These are phyloP conservation scores for Capsicum pubescens DNA, from an alignment of 257 asterid species.

Conservation along the genomic window DNA sequence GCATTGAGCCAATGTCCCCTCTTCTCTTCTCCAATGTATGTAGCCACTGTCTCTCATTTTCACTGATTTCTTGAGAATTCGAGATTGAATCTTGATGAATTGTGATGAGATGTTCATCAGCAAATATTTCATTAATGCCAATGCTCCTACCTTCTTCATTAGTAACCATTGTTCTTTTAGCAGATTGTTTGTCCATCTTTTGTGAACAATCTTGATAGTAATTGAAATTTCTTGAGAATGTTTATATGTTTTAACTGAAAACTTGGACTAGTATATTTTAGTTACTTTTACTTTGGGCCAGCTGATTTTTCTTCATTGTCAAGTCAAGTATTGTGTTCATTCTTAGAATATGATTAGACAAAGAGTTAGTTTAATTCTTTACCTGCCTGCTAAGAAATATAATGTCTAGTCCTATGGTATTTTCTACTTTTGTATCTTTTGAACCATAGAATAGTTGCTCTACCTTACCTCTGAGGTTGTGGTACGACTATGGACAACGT, in stretches of 20 bases:
- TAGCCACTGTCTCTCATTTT: neutral
- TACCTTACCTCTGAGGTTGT: too few relatives aligned
- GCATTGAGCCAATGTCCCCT: neutral
- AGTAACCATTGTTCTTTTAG: neutral
- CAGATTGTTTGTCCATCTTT: neutral
- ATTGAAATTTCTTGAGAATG: neutral
- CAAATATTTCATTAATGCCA: neutral
- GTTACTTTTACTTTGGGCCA: neutral
- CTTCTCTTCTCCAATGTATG: neutral
- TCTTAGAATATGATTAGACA: neutral
- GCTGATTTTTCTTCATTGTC: neutral
- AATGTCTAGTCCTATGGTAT: too few relatives aligned
- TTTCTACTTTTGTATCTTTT: too few relatives aligned
- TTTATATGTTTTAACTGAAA: constrained; percentile 7
- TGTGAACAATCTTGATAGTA: neutral
- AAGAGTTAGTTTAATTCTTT: neutral
- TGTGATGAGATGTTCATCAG: neutral
- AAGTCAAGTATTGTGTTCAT: neutral
- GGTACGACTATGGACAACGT: too few relatives aligned
- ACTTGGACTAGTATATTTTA: neutral
- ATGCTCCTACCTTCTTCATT: neutral
- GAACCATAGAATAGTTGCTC: too few relatives aligned
- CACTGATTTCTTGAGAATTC: neutral
- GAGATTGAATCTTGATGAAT: neutral
- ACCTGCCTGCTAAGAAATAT: neutral